Conservation (phyloP, 2,329 filamentous ascomycete genomes). For the Fusarium bulbicola region DNA sequence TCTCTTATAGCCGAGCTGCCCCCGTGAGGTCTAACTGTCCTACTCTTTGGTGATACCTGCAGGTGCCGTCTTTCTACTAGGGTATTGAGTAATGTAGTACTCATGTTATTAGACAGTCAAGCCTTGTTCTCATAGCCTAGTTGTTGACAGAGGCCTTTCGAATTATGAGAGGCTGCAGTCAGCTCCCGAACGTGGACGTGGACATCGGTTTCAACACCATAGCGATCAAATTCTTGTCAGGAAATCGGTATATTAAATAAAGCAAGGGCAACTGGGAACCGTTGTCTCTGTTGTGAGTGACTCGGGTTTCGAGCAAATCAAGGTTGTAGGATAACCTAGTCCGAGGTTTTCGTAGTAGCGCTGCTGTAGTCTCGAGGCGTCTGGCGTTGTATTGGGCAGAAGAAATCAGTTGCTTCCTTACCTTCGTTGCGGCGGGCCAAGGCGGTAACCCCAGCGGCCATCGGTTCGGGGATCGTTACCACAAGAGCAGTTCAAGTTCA, state of each 20-base stretch:
- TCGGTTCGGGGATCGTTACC: too few species aligned
- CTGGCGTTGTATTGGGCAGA: not conserved
- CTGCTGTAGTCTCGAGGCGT: not conserved
- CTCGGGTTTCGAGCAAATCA: not conserved
- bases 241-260: not conserved
- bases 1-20: not conserved
- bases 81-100: too few species aligned
- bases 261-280: fast-evolving
- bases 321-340: not conserved
- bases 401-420: fast-evolving
- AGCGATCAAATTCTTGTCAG: not conserved
- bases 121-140: not conserved
- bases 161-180: not conserved
- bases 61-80: fast-evolving
- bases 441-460: too few species aligned
- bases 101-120: too few species aligned
- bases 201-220: not conserved
- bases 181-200: not conserved
- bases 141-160: not conserved
- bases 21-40: not conserved
- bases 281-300: fast-evolving
- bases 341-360: not conserved
- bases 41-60: too few species aligned
- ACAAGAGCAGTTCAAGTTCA: not conserved
- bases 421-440: not conserved